Conservation (phyloP, 441 rosid genomes). For the Eruca vesicaria region DNA sequence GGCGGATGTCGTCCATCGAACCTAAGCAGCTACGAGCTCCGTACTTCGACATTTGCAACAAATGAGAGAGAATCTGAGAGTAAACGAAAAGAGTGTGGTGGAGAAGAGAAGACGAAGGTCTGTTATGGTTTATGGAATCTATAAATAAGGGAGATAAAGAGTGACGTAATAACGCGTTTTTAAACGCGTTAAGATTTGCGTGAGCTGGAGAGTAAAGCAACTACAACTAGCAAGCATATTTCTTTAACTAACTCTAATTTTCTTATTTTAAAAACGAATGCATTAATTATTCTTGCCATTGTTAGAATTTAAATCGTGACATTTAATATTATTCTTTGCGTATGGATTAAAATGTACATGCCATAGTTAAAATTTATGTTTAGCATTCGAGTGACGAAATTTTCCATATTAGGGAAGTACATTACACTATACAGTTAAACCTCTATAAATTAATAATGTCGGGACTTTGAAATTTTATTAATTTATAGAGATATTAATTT, state of each 20-base stretch:
- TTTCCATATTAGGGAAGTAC: no score
- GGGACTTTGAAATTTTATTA: no score
- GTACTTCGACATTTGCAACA: neutral
- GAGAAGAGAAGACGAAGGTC: neutral
- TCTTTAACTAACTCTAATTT: neutral
- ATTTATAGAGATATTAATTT: no score
- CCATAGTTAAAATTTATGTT: no score
- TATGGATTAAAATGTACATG: no score
- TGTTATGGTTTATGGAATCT: neutral
- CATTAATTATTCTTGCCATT: neutral
- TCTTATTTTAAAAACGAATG: neutral
- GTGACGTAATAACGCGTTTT: slow-evolving; percentile 33
- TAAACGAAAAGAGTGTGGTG: neutral
- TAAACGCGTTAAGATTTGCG: slow-evolving; percentile 28
- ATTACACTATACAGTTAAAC: no score
- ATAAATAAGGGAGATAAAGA: slow-evolving; percentile 7
- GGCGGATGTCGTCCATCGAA: slow-evolving; percentile 46
- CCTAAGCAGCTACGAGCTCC: slow-evolving; percentile 26
- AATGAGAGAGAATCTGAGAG: neutral
- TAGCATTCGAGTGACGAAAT: no score
- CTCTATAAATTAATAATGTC: no score
- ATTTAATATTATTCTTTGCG: no score
- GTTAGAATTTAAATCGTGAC: neutral
- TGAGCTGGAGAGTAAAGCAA: slow-evolving; percentile 20
- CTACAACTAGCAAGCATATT: neutral